Conservation (phyloP, 495 filamentous ascomycete genomes). For the Tuber indicum region DNA sequence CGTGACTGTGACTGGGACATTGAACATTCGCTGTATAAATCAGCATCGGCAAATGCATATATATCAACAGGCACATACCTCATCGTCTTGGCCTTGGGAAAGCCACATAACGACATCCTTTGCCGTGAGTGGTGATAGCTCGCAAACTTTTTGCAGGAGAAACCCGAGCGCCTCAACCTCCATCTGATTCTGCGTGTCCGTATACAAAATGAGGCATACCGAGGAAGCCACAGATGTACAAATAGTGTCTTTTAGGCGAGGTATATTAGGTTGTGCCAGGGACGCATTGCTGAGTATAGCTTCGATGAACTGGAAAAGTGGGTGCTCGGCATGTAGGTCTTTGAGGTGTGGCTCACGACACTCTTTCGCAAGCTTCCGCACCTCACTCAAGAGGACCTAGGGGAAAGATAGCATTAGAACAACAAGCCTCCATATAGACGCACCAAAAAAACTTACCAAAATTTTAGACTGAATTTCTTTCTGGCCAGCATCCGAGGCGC, state of each 20-base stretch:
- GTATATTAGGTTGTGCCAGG: constrained; percentile 26
- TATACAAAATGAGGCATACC: constrained; percentile 64
- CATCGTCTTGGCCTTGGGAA: constrained; percentile 45
- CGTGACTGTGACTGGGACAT: constrained; percentile 66
- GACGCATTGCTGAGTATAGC: constrained; percentile 30
- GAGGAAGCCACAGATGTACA: constrained; percentile 41
- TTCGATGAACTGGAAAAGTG: constrained; percentile 34
- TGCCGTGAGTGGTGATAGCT: constrained; percentile 66
- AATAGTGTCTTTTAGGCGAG: constrained; percentile 32
- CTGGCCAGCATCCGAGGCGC: constrained; percentile 18
- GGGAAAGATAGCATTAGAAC: constrained; percentile 6
- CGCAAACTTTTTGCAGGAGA: constrained; percentile 71
- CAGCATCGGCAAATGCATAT: constrained; percentile 14
- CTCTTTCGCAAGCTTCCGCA: constrained; percentile 26
- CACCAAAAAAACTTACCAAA: constrained; percentile 10
- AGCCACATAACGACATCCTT: constrained; percentile 67
- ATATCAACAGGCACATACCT: constrained; percentile 22
- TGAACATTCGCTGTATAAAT: constrained; percentile 58
- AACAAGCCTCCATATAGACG: background rate
- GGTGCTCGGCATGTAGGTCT: constrained; percentile 36
- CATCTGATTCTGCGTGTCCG: constrained; percentile 53
- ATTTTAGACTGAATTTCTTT: constrained; percentile 34
- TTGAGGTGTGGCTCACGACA: constrained; percentile 37
- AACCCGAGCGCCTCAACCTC: constrained; percentile 78
- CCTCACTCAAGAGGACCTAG: constrained; percentile 26